Conservation (phyloP, 1,139 yeast genomes). For the Kazachstania sp. region DNA sequence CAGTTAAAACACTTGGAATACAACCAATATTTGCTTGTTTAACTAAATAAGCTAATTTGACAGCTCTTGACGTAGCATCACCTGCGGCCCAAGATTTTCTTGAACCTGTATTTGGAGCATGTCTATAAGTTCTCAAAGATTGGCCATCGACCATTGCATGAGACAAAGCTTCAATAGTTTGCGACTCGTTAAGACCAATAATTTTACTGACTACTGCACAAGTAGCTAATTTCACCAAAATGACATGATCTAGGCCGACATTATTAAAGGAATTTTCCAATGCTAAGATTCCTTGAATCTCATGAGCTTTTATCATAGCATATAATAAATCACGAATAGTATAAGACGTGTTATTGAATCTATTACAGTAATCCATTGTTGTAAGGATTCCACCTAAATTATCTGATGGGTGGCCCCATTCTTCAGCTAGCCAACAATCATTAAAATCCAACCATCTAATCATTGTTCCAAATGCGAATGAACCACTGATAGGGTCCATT, state of each 20-base stretch:
- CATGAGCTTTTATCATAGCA: slow-evolving; percentile 53
- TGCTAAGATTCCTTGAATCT: slow-evolving; percentile 51
- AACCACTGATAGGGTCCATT: slow-evolving; percentile 49
- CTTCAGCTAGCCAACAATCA: slow-evolving; percentile 59
- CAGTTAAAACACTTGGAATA: slow-evolving; percentile 49
- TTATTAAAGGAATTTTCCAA: slow-evolving; percentile 50
- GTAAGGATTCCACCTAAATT: slow-evolving; percentile 52
- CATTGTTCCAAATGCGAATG: slow-evolving; percentile 48
- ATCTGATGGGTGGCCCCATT: slow-evolving; percentile 60
- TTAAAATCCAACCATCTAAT: slow-evolving; percentile 54
- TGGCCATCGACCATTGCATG: slow-evolving; percentile 57
- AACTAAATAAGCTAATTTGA: slow-evolving; percentile 44
- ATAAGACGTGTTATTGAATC: slow-evolving; percentile 32
- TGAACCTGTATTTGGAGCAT: slow-evolving; percentile 55
- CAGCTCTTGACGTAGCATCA: slow-evolving; percentile 54
- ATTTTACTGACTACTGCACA: slow-evolving; percentile 50
- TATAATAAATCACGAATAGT: slow-evolving; percentile 44
- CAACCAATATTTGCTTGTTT: slow-evolving; percentile 43
- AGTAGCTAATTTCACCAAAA: slow-evolving; percentile 52
- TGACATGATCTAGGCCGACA: slow-evolving; percentile 54
- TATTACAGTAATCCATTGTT: slow-evolving; percentile 48
- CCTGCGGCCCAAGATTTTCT: slow-evolving; percentile 64
- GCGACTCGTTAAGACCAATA: slow-evolving; percentile 41
- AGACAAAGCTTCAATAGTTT: slow-evolving; percentile 47
- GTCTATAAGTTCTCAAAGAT: slow-evolving; percentile 50